Evolutionary conservation across 176 grass and related monocot genomes (phyloP).

Genomic region (Juncus effusus): DNA sequence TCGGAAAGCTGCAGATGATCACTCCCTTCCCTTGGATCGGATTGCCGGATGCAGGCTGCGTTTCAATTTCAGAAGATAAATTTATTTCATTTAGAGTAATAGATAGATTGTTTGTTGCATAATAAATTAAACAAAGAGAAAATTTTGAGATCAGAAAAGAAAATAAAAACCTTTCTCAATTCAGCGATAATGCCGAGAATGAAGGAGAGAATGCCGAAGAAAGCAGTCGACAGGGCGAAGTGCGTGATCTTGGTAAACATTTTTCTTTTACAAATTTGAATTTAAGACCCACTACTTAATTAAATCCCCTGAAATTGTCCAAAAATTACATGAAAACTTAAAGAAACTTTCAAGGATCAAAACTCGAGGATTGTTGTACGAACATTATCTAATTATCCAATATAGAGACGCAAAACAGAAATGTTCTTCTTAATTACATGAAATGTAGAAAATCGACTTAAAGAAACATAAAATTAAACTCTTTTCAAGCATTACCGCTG

Average conservation of each 20-base stretch:
- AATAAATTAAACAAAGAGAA: constrained; percentile 2
- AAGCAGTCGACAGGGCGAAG: constrained; percentile 15
- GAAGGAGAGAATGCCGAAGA: constrained; percentile 50
- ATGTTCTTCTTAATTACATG: too few species aligned
- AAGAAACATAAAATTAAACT: too few species aligned
- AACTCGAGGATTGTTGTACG: too few species aligned
- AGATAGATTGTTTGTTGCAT: neutral
- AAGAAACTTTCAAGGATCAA: too few species aligned
- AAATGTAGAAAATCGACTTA: too few species aligned
- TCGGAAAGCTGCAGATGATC: constrained; percentile 48
- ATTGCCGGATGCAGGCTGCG: constrained; percentile 43
- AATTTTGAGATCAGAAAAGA: neutral
- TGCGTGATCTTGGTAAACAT: constrained; percentile 32
- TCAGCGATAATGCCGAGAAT: constrained; percentile 39
- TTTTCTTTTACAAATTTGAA: constrained; percentile 18
- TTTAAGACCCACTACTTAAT: constrained; percentile 8
- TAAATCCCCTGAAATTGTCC: constrained; percentile 9
- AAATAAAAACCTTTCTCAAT: constrained; percentile 52
- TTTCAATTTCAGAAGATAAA: neutral
- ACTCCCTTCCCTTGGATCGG: constrained; percentile 34
- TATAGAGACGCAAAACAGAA: too few species aligned
- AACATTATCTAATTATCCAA: too few species aligned
- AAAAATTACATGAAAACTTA: neutral
- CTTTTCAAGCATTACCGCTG: constrained; percentile 1
- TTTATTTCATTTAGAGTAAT: neutral